Evolutionary conservation across 192 early-diverging fungal genomes (phyloP).

Genomic region (Podila horticola): DNA sequence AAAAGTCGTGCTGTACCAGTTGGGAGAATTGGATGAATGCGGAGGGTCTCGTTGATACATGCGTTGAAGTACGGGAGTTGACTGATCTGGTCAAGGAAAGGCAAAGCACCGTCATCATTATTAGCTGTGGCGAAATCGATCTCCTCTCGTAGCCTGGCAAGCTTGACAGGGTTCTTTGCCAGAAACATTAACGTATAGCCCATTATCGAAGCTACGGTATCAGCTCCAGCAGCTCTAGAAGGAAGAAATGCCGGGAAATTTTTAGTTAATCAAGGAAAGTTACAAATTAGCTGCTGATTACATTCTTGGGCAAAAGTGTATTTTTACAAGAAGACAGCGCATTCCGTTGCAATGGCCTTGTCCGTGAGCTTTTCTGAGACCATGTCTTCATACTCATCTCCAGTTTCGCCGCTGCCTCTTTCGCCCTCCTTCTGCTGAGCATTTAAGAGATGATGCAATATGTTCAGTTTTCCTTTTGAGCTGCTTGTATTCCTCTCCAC

Average conservation of each 20-base stretch:
- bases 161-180: constrained; percentile 27
- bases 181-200: constrained; percentile 39
- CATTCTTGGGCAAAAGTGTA: neutral
- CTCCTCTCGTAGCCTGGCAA: constrained; percentile 33
- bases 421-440: constrained; percentile 32
- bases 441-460: constrained; percentile 36
- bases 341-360: constrained; percentile 22
- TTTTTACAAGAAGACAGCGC: constrained; percentile 50
- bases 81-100: constrained; percentile 56
- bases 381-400: constrained; percentile 38
- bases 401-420: constrained; percentile 26
- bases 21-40: constrained; percentile 56
- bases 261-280: no score
- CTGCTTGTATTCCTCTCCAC: constrained; percentile 8
- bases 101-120: constrained; percentile 15
- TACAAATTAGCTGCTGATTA: neutral
- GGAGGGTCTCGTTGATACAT: constrained; percentile 65
- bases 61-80: constrained; percentile 59
- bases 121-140: constrained; percentile 29
- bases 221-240: constrained; percentile 49
- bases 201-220: constrained; percentile 33
- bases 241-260: neutral
- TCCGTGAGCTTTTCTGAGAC: constrained; percentile 32
- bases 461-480: constrained; percentile 9
- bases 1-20: constrained; percentile 18